These are phyloP conservation scores for Jackrogersella minutella DNA, from an alignment of 495 filamentous ascomycete species.

Conservation along the genomic window DNA sequence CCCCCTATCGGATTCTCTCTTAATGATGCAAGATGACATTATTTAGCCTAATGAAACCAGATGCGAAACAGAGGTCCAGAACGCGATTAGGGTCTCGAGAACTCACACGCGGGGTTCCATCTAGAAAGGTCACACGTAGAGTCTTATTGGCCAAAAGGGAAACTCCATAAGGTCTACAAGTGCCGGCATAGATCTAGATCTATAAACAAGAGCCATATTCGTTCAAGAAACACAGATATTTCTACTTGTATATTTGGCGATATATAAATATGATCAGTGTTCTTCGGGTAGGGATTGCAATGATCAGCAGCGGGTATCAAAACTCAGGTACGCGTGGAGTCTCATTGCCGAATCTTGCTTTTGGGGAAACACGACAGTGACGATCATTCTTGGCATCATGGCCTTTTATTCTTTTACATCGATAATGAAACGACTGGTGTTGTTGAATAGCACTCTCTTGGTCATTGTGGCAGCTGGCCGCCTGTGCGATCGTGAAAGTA, in stretches of 20 bases:
- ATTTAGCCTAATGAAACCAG: conserved; percentile 33
- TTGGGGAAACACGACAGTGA: neutral
- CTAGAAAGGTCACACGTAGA: conserved; percentile 15
- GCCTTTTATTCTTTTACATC: neutral
- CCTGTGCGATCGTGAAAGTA: conserved; percentile 4
- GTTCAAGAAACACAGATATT: neutral
- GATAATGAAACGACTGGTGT: conserved; percentile 9
- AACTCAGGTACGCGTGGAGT: neutral
- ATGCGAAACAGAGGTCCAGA: conserved; percentile 5
- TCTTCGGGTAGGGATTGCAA: neutral
- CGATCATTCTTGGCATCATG: conserved; percentile 11
- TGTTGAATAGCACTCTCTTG: conserved; percentile 11
- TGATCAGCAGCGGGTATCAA: neutral
- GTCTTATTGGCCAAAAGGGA: conserved; percentile 6
- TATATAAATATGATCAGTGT: conserved; percentile 9
- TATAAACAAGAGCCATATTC: neutral
- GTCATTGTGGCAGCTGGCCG: conserved; percentile 4
- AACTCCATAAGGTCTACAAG: conserved; percentile 13
- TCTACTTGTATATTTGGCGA: neutral
- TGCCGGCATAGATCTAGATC: conserved; percentile 22
- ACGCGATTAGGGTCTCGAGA: neutral
- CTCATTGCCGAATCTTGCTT: neutral
- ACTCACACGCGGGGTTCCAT: conserved; percentile 25
- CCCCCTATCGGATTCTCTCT: conserved; percentile 17
- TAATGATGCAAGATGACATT: conserved; percentile 28